phyloP scores from a whole-genome alignment of 2,329 filamentous ascomycete genomes.

The Colletotrichum tofieldiae region DNA sequence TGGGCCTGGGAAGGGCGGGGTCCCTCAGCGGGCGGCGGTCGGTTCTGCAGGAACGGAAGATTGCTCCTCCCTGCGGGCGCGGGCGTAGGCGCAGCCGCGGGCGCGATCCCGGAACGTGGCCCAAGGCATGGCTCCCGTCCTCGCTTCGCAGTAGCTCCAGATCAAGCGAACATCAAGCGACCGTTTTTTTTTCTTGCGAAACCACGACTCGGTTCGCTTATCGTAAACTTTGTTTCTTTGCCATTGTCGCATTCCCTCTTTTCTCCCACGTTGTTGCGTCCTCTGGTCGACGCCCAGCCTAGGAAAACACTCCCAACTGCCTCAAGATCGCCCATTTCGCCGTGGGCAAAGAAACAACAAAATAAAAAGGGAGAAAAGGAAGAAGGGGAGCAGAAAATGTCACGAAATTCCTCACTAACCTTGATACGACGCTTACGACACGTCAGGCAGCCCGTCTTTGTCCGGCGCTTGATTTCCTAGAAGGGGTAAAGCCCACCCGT shows the following conservation, averaged over 20 bases:
- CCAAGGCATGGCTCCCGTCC: slow-evolving; percentile 45
- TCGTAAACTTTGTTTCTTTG: slow-evolving; percentile 42
- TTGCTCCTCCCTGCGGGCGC: slow-evolving; percentile 40
- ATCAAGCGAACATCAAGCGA: slow-evolving; percentile 53
- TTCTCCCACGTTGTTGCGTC: slow-evolving; percentile 11
- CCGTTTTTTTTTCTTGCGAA: slow-evolving; percentile 32
- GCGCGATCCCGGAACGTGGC: slow-evolving; percentile 38
- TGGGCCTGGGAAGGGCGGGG: slow-evolving; percentile 6
- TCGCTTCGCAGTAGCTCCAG: slow-evolving; percentile 56
- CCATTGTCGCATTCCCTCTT: slow-evolving; percentile 27
- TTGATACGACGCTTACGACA: slow-evolving; percentile 75
- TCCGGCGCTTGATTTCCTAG: slow-evolving; percentile 75
- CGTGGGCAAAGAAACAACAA: neutral
- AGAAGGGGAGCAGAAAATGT: neutral
- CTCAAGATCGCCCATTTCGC: slow-evolving; percentile 23
- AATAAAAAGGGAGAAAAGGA: neutral
- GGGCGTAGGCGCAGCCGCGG: slow-evolving; percentile 26
- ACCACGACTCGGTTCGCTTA: slow-evolving; percentile 43
- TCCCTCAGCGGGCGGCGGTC: slow-evolving; percentile 15
- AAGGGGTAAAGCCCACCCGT: slow-evolving; percentile 31
- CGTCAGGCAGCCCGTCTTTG: slow-evolving; percentile 75
- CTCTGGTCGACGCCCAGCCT: neutral
- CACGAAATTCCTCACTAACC: slow-evolving; percentile 60
- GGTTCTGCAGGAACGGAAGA: slow-evolving; percentile 40
- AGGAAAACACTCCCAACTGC: slow-evolving; percentile 3